Conservation (phyloP, 345 rosid species). For the Heritiera fomes region DNA sequence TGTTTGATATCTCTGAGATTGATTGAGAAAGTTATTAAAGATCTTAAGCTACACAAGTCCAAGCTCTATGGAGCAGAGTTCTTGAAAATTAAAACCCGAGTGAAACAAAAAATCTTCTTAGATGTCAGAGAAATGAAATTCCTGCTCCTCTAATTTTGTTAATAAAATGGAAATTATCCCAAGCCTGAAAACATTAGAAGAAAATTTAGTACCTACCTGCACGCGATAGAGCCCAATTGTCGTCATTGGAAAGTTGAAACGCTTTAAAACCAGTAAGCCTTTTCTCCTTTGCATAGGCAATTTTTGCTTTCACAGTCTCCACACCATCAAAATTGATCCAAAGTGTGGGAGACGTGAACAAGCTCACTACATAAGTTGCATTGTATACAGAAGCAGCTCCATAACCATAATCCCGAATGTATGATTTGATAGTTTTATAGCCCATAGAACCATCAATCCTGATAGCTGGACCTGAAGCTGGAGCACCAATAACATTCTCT, state of each 20-base stretch:
- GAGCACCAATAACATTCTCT: slow-evolving; percentile 21
- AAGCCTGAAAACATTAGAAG: not conserved
- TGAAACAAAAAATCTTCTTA: not conserved
- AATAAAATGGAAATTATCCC: not conserved
- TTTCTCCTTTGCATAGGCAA: slow-evolving; percentile 39
- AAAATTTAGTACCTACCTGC: slow-evolving; percentile 15
- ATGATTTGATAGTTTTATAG: slow-evolving; percentile 30
- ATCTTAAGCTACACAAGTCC: not conserved
- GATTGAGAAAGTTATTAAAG: not conserved
- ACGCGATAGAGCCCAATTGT: slow-evolving; percentile 46
- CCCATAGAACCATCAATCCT: slow-evolving; percentile 19
- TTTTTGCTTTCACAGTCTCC: slow-evolving; percentile 34
- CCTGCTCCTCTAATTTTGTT: not conserved
- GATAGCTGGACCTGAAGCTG: slow-evolving; percentile 23
- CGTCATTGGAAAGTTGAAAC: slow-evolving; percentile 39
- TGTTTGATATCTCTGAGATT: not conserved
- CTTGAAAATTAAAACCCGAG: not conserved
- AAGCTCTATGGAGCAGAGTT: not conserved
- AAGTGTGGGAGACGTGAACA: slow-evolving; percentile 12
- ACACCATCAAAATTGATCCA: slow-evolving; percentile 52
- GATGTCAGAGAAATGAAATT: not conserved
- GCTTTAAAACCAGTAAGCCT: slow-evolving; percentile 40
- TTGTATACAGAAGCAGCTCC: slow-evolving; percentile 34
- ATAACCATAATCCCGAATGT: slow-evolving; percentile 26
- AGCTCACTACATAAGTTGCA: slow-evolving; percentile 36